These are phyloP conservation scores for Pestalotiopsis sp. DNA, from an alignment of 2,329 filamentous ascomycete species.

Conservation along the genomic window DNA sequence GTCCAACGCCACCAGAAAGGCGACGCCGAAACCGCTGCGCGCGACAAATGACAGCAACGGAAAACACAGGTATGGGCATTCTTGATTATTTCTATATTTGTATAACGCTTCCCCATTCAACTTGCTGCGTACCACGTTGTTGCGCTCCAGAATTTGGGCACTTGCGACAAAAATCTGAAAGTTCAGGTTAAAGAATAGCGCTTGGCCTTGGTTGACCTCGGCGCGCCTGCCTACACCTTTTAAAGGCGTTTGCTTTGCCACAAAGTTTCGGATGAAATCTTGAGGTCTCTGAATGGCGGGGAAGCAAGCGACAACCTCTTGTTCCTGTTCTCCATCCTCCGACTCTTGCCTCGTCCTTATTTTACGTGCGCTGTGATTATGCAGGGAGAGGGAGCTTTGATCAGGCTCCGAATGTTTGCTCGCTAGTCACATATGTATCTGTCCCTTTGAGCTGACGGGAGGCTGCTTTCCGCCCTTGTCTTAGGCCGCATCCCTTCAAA, in stretches of 20 bases:
- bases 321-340: not conserved
- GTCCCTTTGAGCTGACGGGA: slow-evolving; percentile 29
- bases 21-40: slow-evolving; percentile 53
- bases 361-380: not conserved
- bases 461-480: slow-evolving; percentile 21
- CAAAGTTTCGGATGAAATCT: not conserved
- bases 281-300: not conserved
- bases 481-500: slow-evolving; percentile 33
- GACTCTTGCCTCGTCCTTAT: not conserved
- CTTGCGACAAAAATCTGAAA: not conserved
- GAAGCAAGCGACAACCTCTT: not conserved
- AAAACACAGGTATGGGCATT: slow-evolving; percentile 44
- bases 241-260: slow-evolving; percentile 1
- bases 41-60: slow-evolving; percentile 49
- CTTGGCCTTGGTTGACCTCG: not conserved
- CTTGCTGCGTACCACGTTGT: not conserved
- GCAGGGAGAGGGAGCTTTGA: not conserved
- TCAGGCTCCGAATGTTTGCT: not conserved
- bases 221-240: not conserved
- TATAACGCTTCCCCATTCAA: not conserved
- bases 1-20: slow-evolving; percentile 31
- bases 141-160: not conserved
- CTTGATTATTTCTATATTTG: not conserved
- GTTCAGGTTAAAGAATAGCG: not conserved
- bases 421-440: not conserved